Evolutionary conservation across 345 rosid genomes (phyloP).

Genomic region (Hibiscus mutabilis): DNA sequence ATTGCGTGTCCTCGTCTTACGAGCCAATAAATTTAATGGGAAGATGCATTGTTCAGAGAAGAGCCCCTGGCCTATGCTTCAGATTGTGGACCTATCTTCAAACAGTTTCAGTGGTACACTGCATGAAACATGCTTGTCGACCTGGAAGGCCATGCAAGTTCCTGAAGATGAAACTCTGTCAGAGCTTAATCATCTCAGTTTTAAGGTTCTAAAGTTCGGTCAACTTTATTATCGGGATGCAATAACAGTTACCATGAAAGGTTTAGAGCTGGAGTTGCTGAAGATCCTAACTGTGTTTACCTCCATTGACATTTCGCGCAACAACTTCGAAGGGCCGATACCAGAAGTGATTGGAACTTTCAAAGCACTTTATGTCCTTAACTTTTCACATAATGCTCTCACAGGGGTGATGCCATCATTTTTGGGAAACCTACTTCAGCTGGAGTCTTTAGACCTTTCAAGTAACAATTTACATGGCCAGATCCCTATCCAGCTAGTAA

Average conservation of each 20-base stretch:
- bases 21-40: conserved; percentile 27
- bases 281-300: background rate
- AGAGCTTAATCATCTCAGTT: background rate
- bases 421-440: background rate
- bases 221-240: background rate
- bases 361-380: background rate
- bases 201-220: background rate
- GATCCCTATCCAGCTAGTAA: background rate
- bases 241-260: conserved; percentile 8
- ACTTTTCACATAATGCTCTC: conserved; percentile 3
- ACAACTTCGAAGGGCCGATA: background rate
- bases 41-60: background rate
- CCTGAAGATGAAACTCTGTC: background rate
- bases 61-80: background rate
- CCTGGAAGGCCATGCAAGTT: conserved; percentile 4
- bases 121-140: background rate
- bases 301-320: background rate
- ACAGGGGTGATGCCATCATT: background rate
- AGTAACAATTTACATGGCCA: background rate
- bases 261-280: background rate
- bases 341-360: conserved; percentile 7
- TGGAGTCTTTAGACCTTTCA: background rate
- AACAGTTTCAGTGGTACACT: background rate
- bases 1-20: conserved; percentile 33
- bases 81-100: background rate